Percentiles rank a stretch among this genome's conserved stretches.
Evolutionary conservation across 2,329 filamentous ascomycete species (phyloP).

Genomic region (Xylariomycetidae sp.): DNA sequence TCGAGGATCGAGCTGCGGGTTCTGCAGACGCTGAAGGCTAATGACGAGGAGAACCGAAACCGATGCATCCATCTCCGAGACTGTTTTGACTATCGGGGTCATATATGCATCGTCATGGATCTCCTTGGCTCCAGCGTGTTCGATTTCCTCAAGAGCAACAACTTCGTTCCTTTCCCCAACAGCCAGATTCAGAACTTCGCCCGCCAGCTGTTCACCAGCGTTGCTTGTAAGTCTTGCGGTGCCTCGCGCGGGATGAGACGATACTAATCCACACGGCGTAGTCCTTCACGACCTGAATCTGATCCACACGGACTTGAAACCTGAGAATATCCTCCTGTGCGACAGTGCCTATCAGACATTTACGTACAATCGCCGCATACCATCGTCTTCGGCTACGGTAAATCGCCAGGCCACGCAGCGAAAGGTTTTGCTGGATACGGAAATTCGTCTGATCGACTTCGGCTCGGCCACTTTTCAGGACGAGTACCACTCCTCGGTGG

Average conservation of each 20-base stretch:
- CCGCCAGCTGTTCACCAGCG: conserved; percentile 92
- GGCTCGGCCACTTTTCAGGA: conserved; percentile 69
- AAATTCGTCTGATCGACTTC: conserved; percentile 68
- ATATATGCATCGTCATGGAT: conserved; percentile 83
- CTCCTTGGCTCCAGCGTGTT: conserved; percentile 92
- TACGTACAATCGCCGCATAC: conserved; percentile 66
- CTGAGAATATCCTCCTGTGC: conserved; percentile 65
- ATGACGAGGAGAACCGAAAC: conserved; percentile 88
- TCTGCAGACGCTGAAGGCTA: conserved; percentile 83
- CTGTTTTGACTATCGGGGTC: conserved; percentile 94
- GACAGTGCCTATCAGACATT: conserved; percentile 64
- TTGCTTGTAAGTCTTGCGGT: conserved; percentile 71
- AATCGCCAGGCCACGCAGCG: conserved; percentile 59
- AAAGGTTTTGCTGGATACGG: conserved; percentile 61
- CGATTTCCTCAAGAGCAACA: conserved; percentile 93
- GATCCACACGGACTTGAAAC: conserved; percentile 81
- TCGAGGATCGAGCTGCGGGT: conserved; percentile 92
- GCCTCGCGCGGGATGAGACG: background rate
- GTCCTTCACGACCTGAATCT: conserved; percentile 95
- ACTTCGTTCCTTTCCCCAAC: conserved; percentile 95
- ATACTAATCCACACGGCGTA: conserved; percentile 32
- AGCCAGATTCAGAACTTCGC: conserved; percentile 98
- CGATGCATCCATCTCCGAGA: conserved; percentile 95
- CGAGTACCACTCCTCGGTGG: conserved; percentile 68
- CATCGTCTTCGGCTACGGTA: conserved; percentile 58